phyloP scores from a whole-genome alignment of 2,329 filamentous ascomycete species.

The Rhynchosporium graminicola region DNA sequence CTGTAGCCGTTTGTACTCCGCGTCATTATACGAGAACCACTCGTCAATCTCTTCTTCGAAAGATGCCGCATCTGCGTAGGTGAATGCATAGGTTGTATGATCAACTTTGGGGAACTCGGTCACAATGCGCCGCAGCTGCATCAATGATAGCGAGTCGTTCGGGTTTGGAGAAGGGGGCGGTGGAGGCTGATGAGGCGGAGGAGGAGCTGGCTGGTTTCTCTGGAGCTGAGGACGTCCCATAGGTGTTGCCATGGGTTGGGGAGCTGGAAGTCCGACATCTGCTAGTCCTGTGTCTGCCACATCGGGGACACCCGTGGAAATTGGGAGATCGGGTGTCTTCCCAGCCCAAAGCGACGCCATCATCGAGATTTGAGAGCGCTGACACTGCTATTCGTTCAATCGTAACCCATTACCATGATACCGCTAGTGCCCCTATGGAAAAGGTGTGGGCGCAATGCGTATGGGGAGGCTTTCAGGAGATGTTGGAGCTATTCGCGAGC shows the following conservation, averaged over 20 bases:
- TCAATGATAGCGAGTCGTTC: constrained; percentile 71
- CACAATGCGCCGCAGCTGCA: constrained; percentile 72
- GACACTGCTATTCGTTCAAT: background rate
- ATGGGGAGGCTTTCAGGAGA: background rate
- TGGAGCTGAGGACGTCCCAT: constrained; percentile 40
- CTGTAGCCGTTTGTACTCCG: constrained; percentile 78
- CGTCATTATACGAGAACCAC: constrained; percentile 92
- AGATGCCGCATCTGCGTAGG: constrained; percentile 69
- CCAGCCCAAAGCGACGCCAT: constrained; percentile 39
- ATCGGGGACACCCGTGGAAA: constrained; percentile 39
- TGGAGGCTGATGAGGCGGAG: constrained; percentile 41
- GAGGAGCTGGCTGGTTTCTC: constrained; percentile 43
- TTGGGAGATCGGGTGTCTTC: constrained; percentile 21
- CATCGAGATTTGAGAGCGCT: background rate
- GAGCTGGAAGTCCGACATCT: constrained; percentile 39
- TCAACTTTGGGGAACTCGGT: constrained; percentile 71
- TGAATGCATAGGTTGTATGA: constrained; percentile 80
- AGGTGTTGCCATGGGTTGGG: constrained; percentile 29
- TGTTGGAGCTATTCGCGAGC: constrained; percentile 7
- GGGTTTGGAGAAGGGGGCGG: constrained; percentile 44
- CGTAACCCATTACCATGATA: constrained; percentile 8
- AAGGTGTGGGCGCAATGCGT: background rate
- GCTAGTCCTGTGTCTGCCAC: constrained; percentile 47
- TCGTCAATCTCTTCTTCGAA: constrained; percentile 92
- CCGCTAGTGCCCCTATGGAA: background rate